phyloP scores from a whole-genome alignment of 2,329 filamentous ascomycete genomes.

The Nemania bipapillata region DNA sequence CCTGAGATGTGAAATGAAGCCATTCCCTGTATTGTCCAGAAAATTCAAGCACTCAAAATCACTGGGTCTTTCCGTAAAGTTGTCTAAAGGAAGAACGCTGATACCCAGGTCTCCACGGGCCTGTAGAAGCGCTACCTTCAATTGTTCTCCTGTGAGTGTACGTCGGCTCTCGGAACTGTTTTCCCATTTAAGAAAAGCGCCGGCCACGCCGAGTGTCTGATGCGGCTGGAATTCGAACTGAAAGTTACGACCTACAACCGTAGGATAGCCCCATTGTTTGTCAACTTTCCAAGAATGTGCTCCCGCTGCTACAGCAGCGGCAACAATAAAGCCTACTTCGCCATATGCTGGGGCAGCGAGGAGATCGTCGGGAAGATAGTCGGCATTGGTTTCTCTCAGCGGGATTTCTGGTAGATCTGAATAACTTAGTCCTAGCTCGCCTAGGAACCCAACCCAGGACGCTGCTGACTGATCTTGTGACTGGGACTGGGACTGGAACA shows the following conservation, averaged over 20 bases:
- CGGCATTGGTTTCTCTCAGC: background rate
- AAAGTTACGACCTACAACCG: background rate
- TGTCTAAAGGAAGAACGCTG: background rate
- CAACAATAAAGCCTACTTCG: constrained; percentile 16
- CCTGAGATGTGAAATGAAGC: no score
- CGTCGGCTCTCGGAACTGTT: background rate
- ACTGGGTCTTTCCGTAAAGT: background rate
- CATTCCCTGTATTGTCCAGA: background rate
- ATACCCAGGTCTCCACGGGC: background rate
- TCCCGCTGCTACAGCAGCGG: constrained; percentile 1
- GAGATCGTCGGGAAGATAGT: constrained; percentile 14
- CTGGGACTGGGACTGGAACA: no score
- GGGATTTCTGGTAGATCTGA: background rate
- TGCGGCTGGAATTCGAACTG: constrained; percentile 18
- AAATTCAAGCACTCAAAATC: background rate
- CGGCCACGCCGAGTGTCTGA: constrained; percentile 3
- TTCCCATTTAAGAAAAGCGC: background rate
- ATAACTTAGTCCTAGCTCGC: background rate
- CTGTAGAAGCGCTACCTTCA: background rate
- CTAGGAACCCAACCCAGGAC: constrained; percentile 4
- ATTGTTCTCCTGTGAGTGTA: background rate
- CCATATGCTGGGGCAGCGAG: constrained; percentile 10
- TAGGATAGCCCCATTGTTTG: background rate
- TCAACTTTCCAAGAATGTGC: constrained; percentile 2
- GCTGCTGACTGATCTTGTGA: constrained; percentile 2